Conservation (phyloP, 257 asterid genomes). For the Capsicum pubescens region DNA sequence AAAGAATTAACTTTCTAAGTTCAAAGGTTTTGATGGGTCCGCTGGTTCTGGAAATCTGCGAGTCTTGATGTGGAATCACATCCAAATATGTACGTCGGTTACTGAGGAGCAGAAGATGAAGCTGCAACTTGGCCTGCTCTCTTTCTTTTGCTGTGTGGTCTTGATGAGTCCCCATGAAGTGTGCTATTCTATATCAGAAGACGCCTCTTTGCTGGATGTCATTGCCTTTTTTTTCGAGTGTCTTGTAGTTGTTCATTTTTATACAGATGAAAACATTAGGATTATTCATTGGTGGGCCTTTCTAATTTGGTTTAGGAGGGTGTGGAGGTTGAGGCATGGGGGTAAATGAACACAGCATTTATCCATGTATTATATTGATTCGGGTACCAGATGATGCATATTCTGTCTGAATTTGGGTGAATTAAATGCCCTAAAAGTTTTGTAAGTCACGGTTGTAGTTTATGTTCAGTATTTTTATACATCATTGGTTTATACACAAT, state of each 20-base stretch:
- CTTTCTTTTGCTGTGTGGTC: slow-evolving; percentile 33
- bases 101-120: slow-evolving; percentile 31
- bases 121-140: slow-evolving; percentile 38
- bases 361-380: slow-evolving; percentile 24
- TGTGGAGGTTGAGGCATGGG: background rate
- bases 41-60: slow-evolving; percentile 39
- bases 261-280: slow-evolving; percentile 29
- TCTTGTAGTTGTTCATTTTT: slow-evolving; percentile 14
- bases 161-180: background rate
- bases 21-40: slow-evolving; percentile 41
- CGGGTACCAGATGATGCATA: slow-evolving; percentile 19
- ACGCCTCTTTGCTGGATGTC: slow-evolving; percentile 33
- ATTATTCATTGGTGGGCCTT: slow-evolving; percentile 22
- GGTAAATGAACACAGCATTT: slow-evolving; percentile 27
- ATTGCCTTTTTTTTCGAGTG: background rate
- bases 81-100: slow-evolving; percentile 32
- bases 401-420: slow-evolving; percentile 26
- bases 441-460: slow-evolving; percentile 24
- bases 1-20: slow-evolving; percentile 37
- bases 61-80: slow-evolving; percentile 36
- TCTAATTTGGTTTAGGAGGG: slow-evolving; percentile 26
- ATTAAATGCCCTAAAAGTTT: slow-evolving; percentile 27
- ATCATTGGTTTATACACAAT: slow-evolving; percentile 33
- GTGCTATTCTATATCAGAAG: slow-evolving; percentile 33
- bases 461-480: slow-evolving; percentile 15